phyloP scores from a whole-genome alignment of 2,329 filamentous ascomycete species.

The Alternaria tenuissima region DNA sequence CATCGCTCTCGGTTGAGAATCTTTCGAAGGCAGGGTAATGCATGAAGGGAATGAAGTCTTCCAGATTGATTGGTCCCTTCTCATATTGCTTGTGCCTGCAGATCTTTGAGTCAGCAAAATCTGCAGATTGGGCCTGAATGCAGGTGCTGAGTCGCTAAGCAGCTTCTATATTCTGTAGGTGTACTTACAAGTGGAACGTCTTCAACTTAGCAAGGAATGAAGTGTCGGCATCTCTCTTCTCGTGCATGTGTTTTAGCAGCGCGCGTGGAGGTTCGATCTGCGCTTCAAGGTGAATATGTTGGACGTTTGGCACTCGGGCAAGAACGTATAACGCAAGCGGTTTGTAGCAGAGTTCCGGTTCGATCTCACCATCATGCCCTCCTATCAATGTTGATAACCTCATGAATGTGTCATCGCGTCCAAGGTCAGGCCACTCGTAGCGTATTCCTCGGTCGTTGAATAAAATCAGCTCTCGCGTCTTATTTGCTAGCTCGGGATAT shows the following conservation, averaged over 20 bases:
- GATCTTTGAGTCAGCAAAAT: not conserved
- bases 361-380: conserved; percentile 2
- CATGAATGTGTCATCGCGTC: not conserved
- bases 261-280: conserved; percentile 7
- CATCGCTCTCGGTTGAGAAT: conserved; percentile 9
- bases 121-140: not conserved
- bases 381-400: not conserved
- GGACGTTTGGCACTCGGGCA: conserved; percentile 12
- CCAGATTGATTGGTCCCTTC: conserved; percentile 1
- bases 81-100: conserved; percentile 13
- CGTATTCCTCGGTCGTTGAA: not conserved
- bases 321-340: conserved; percentile 10
- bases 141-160: not conserved
- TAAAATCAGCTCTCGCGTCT: conserved; percentile 6
- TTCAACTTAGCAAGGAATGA: conserved; percentile 9
- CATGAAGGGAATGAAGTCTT: conserved; percentile 9
- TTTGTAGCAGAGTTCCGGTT: conserved; percentile 7
- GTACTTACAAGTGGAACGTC: conserved; percentile 14
- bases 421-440: conserved; percentile 6
- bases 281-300: conserved; percentile 5
- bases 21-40: conserved; percentile 4
- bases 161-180: not conserved
- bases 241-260: conserved; percentile 12
- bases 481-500: conserved; percentile 8
- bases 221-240: conserved; percentile 2